Evolutionary conservation across 305 asterid species (phyloP).

Genomic region (Solanum hybrid): DNA sequence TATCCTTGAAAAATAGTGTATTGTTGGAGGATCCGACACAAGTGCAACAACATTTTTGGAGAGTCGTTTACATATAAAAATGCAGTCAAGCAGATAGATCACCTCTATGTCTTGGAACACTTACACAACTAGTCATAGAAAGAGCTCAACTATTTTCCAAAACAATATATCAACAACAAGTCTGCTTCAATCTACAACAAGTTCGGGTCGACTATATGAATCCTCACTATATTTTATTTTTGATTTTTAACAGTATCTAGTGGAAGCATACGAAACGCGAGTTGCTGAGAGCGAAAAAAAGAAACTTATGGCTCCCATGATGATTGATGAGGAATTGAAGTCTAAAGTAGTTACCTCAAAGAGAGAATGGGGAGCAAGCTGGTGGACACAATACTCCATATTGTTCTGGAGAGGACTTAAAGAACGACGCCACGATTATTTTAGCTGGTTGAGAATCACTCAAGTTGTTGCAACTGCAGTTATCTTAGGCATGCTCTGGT

Average conservation of each 20-base stretch:
- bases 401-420: slow-evolving; percentile 78
- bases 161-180: not conserved
- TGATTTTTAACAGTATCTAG: slow-evolving; percentile 52
- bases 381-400: slow-evolving; percentile 81
- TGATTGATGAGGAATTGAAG: slow-evolving; percentile 63
- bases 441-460: slow-evolving; percentile 94
- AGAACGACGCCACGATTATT: slow-evolving; percentile 84
- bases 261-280: slow-evolving; percentile 76
- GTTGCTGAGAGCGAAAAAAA: slow-evolving; percentile 70
- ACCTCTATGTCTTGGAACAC: not conserved
- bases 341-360: slow-evolving; percentile 34
- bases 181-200: not conserved
- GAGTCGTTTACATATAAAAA: not conserved
- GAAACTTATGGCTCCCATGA: slow-evolving; percentile 34
- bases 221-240: not conserved
- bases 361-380: slow-evolving; percentile 95
- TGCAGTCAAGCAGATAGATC: not conserved
- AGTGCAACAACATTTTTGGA: not conserved
- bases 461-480: slow-evolving; percentile 86
- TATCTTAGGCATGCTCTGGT: slow-evolving; percentile 85
- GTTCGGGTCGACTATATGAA: not conserved
- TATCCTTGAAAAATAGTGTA: not conserved
- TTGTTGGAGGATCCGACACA: not conserved
- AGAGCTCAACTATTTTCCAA: not conserved
- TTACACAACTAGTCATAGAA: not conserved